Evolutionary conservation across 352 stramenopile species (phyloP).

Genomic region (Globisporangium splendens): DNA sequence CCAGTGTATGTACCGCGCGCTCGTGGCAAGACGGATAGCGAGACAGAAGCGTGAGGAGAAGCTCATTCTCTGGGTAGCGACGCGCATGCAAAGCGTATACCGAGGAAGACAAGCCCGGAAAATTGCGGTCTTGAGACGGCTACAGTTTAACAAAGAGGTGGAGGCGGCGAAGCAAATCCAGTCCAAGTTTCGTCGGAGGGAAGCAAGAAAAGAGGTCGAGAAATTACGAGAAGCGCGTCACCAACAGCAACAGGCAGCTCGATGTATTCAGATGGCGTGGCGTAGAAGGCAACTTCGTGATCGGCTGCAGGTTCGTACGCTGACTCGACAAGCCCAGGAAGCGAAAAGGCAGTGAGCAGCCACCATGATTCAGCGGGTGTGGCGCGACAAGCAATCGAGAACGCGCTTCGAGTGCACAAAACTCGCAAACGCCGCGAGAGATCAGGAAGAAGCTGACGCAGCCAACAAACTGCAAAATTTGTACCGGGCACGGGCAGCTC

Average conservation of each 20-base stretch:
- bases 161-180: conserved; percentile 63
- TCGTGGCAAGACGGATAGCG: conserved; percentile 37
- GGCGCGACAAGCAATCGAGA: conserved; percentile 51
- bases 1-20: conserved; percentile 63
- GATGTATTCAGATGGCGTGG: conserved; percentile 43
- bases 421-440: conserved; percentile 23
- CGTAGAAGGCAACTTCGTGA: conserved; percentile 34
- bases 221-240: conserved; percentile 14
- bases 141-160: conserved; percentile 52
- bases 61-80: conserved; percentile 50
- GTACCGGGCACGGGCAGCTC: conserved; percentile 44
- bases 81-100: conserved; percentile 59
- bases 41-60: conserved; percentile 43
- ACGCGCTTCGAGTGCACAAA: conserved; percentile 21
- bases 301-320: conserved; percentile 21
- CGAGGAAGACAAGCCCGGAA: conserved; percentile 56
- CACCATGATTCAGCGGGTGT: conserved; percentile 71
- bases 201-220: conserved; percentile 8
- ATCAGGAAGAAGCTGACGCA: conserved; percentile 37
- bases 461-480: conserved; percentile 62
- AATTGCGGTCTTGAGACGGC: conserved; percentile 29
- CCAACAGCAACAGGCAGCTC: conserved; percentile 24
- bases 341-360: conserved; percentile 24
- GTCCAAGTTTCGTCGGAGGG: conserved; percentile 36
- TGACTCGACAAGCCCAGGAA: conserved; percentile 7